Evolutionary conservation across 1,284 basidiomycete genomes (phyloP).

Genomic region (Ganoderma resinaceum): DNA sequence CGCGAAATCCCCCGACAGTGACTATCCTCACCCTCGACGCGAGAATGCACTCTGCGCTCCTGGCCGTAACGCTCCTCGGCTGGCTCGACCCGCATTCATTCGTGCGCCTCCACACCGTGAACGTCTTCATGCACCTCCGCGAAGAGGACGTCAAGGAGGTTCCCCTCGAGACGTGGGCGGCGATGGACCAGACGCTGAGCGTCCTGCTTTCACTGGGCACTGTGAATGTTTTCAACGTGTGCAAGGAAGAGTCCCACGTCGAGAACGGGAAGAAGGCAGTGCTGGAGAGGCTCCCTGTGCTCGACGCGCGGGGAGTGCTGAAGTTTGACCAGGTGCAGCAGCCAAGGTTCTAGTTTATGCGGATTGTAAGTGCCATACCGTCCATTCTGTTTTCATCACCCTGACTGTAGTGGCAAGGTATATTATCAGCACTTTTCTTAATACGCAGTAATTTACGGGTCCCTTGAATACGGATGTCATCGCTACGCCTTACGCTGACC

Average conservation of each 20-base stretch:
- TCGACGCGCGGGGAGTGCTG: constrained; percentile 20
- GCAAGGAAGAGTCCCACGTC: constrained; percentile 18
- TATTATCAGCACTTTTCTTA: no score
- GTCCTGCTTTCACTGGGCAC: constrained; percentile 26
- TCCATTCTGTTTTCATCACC: not conserved
- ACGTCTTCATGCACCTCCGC: constrained; percentile 21
- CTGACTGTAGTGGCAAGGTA: not conserved
- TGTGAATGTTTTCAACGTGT: constrained; percentile 22
- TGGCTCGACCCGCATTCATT: constrained; percentile 26
- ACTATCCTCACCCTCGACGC: constrained; percentile 27
- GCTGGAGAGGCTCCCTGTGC: constrained; percentile 20
- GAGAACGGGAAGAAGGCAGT: constrained; percentile 19
- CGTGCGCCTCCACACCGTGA: constrained; percentile 22
- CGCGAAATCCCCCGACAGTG: constrained; percentile 20
- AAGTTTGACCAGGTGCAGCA: constrained; percentile 10
- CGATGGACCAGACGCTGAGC: constrained; percentile 27
- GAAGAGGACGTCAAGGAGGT: constrained; percentile 16
- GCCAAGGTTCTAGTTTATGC: not conserved
- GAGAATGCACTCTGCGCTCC: constrained; percentile 21
- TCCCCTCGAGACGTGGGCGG: constrained; percentile 17
- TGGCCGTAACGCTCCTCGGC: constrained; percentile 17
- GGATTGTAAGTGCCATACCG: not conserved
- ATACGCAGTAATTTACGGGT: not conserved
- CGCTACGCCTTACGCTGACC: not conserved
- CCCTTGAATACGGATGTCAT: not conserved